Evolutionary conservation across 106 monocot genomes (phyloP), one percentile per base, ranked within the genome.

Genomic region (Alisma plantagoaquatica): DNA sequence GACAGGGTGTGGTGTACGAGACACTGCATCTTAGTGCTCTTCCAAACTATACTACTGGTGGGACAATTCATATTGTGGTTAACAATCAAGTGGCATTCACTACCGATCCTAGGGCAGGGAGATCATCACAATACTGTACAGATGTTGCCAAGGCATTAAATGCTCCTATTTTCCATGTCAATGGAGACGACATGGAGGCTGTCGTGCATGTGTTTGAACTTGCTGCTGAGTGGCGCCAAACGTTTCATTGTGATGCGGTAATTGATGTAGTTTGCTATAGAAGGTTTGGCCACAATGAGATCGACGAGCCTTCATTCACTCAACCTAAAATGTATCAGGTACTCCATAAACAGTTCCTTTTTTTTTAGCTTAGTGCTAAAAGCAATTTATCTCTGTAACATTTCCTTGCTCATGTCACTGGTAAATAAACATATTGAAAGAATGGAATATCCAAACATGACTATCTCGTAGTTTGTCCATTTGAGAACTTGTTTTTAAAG

Each of bases 241-340:
- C 63, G 3, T 87, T 81, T 55, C 87, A 87, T 41, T 71, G 70
- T 43, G 87, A 87, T 66, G 87, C 75, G 20, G 87, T 87, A 14
- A 65, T 87, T 52, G 87, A 87, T 28, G 23, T 87, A 8, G 87
- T 87, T 4, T 87, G 87, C 46, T 87, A 81, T 23, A 70, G 87
- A 26, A 57, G 86, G 3, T 81, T 81, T 67, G 86, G 86, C 29
- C 86, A 87, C 50, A 87, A 87, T 55, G 86, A 87, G 65, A 81
- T 81, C 42, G 86, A 87, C 47, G 86, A 87, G 29, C 86, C 86
- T 2, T 81, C 86, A 17, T 87, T 87, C 69, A 87, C 86, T 4
- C 86, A 87, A 33, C 86, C 86, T 33, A 87, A 81, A 54, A 87
- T 87, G 86, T 87, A 87, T 61, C 65, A 72, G 81, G 86, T 86